Percentiles rank a stretch among this genome's conserved stretches.
Evolutionary conservation across 257 asterid species (phyloP).

Genomic region (Fraxinus excelsior): DNA sequence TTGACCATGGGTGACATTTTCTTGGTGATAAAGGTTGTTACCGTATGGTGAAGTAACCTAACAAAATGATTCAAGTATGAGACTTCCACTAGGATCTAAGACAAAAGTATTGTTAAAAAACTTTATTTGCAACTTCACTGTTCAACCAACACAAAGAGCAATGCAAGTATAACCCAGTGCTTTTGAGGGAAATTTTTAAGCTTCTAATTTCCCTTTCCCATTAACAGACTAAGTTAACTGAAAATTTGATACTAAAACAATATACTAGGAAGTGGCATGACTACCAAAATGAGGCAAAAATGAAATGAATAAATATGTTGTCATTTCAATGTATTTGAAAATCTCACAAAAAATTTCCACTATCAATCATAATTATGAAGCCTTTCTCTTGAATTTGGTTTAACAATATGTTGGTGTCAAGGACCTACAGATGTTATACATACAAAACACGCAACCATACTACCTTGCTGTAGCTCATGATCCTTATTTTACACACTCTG

Average conservation of each 20-base stretch:
- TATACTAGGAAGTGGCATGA: neutral
- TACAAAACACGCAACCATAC: neutral
- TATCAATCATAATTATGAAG: neutral
- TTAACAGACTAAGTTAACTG: too few species aligned
- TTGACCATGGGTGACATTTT: constrained; percentile 69
- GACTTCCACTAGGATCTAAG: neutral
- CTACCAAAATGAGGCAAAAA: neutral
- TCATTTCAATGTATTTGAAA: neutral
- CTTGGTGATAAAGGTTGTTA: constrained; percentile 55
- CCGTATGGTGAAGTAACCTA: constrained; percentile 89
- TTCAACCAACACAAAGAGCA: neutral
- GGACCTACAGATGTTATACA: neutral
- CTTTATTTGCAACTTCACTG: neutral
- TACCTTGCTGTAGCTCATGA: neutral
- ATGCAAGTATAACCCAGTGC: neutral
- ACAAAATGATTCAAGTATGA: neutral
- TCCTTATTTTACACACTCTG: neutral
- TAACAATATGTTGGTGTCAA: neutral
- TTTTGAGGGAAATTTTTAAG: too few species aligned
- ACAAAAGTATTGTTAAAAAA: neutral
- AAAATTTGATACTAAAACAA: neutral
- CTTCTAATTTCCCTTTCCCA: too few species aligned
- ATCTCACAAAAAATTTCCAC: neutral
- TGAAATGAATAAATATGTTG: neutral
- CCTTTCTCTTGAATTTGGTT: neutral